These are phyloP conservation scores for Colletotrichum theobromicola DNA, from an alignment of 2,329 filamentous ascomycete species.

Conservation along the genomic window DNA sequence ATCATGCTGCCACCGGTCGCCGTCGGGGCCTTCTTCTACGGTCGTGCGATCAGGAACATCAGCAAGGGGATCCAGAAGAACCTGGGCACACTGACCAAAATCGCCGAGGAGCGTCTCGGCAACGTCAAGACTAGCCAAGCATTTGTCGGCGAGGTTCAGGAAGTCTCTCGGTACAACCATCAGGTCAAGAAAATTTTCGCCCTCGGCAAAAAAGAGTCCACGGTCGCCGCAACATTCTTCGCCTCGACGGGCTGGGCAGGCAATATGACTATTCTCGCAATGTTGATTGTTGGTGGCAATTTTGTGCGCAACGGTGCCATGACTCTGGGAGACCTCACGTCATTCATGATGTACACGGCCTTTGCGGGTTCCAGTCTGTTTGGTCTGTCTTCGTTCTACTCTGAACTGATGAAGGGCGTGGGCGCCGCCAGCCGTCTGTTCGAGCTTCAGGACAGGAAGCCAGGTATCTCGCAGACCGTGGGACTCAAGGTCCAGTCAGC, in stretches of 20 bases:
- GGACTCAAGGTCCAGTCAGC: conserved; percentile 82
- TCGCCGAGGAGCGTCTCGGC: conserved; percentile 95
- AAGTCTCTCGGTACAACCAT: conserved; percentile 88
- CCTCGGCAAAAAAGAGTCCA: conserved; percentile 83
- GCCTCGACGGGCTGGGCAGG: conserved; percentile 85
- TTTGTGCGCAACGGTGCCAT: conserved; percentile 89
- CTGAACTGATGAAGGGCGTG: conserved; percentile 98
- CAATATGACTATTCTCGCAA: conserved; percentile 92
- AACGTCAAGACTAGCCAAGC: conserved; percentile 97
- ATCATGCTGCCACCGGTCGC: conserved; percentile 92
- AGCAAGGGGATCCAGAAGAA: conserved; percentile 95
- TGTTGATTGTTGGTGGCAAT: conserved; percentile 88
- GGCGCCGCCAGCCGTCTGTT: conserved; percentile 96
- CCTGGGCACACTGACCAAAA: conserved; percentile 90
- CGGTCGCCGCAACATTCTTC: conserved; percentile 92
- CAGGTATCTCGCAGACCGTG: conserved; percentile 85
- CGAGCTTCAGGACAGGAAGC: conserved; percentile 89
- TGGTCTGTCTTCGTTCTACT: conserved; percentile 94
- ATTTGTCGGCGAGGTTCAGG: conserved; percentile 90
- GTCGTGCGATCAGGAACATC: conserved; percentile 84
- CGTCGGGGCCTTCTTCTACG: conserved; percentile 89
- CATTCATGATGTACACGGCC: conserved; percentile 98
- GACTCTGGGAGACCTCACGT: conserved; percentile 89
- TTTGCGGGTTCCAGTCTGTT: conserved; percentile 87
- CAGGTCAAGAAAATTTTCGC: conserved; percentile 93